Evolutionary conservation across 371 early-diverging fungal genomes (phyloP).

Genomic region (Mortierella sp.): DNA sequence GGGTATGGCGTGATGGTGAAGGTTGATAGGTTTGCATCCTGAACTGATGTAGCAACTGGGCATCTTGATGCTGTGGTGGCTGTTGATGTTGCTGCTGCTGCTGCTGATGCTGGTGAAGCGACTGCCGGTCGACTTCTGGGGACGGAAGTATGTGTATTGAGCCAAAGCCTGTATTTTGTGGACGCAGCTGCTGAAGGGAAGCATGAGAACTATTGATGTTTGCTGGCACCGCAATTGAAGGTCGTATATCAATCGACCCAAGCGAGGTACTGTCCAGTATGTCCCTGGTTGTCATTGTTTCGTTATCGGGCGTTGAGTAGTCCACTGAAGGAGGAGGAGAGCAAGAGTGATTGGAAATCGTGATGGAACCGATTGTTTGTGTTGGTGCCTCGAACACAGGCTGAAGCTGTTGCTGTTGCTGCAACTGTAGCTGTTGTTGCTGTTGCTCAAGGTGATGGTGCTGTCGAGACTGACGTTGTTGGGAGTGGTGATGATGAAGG

Average conservation of each 20-base stretch:
- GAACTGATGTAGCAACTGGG: constrained; percentile 12
- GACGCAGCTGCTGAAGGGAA: constrained; percentile 18
- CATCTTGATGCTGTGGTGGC: constrained; percentile 8
- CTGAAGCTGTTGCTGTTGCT: neutral
- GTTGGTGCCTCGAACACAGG: neutral
- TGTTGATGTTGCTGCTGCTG: constrained; percentile 16
- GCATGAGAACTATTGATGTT: constrained; percentile 24
- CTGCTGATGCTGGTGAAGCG: constrained; percentile 14
- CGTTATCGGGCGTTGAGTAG: neutral
- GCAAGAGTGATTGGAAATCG: constrained; percentile 15
- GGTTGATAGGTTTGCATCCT: constrained; percentile 13
- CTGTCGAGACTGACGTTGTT: neutral
- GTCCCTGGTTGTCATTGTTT: neutral
- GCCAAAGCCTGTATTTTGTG: neutral
- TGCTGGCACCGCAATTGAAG: constrained; percentile 38
- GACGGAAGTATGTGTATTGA: neutral
- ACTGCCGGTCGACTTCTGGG: neutral
- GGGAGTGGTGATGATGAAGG: neutral
- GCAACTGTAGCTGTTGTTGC: neutral
- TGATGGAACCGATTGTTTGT: neutral
- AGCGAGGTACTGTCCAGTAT: neutral
- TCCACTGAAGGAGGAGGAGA: constrained; percentile 1
- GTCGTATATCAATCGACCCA: constrained; percentile 13
- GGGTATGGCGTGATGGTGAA: constrained; percentile 5
- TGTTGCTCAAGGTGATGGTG: neutral